Evolutionary conservation across 768 basidiomycete genomes (phyloP), one percentile per base, ranked within the genome.

Genomic region (Sistotremastrum suecicum): DNA sequence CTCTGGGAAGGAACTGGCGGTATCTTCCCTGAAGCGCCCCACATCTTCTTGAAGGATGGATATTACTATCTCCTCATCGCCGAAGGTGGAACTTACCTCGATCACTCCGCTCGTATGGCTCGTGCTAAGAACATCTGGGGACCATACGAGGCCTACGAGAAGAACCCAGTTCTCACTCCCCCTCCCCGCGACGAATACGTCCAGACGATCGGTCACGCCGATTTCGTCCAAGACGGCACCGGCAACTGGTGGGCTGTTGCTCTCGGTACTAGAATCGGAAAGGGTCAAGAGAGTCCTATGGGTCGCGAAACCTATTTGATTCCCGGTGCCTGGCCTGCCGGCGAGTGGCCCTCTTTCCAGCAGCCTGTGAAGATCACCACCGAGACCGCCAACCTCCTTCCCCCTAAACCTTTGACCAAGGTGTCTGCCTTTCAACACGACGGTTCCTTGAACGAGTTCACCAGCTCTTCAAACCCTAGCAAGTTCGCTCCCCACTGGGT

Each of bases 161-260:
- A 46, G 46, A 63, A 58, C 38, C 60, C 56, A 20, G 53, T 59
- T 7, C 45, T 61, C 5, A 56, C 58, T 37, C 58, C 59, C 39
- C 56, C 57, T 3, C 59, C 47, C 29, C 48, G 44, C 10, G 36
- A 48, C 9, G 41, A 46, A 30, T 50, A 52, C 40, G 61, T 66
- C 39, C 62, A 63, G 49, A 63, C 64, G 3, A 62, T 66, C 7
- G 66, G 66, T 3, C 66, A 67, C 48, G 58, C 63, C 29, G 66
- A 67, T 50, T 38, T 67, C 5, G 58, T 66, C 42, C 57, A 63
- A 43, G 62, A 63, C 42, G 49, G 39, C 1, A 45, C 50, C 6
- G 64, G 63, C 0, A 55, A 58, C 35, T 65, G 63, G 63, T 61
- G 54, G 48, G 48, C 50, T 5, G 52, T 56, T 34, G 53, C 54